Evolutionary conservation across 345 rosid genomes (phyloP), one percentile per base, ranked within the genome.

Genomic region (Physaria fendleri): DNA sequence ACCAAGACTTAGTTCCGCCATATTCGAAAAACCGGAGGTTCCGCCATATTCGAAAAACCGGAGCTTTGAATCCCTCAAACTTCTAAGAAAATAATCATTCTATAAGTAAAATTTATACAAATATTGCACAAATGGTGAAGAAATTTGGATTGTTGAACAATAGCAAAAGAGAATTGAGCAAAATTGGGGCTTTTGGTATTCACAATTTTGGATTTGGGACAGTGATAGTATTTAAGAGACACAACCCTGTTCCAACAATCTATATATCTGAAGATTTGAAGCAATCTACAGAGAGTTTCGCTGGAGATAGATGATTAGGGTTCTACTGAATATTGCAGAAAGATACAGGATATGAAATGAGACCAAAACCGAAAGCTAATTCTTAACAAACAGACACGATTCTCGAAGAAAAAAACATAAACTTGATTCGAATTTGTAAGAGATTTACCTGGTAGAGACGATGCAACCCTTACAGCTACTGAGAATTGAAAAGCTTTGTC

Each of bases 1-100:
- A 15, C 97, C 99, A 59, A 80, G 56, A 71, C 76, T 85, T 62
- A 82, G 9, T 55, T 86, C 95, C 6, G 89, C 78, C 98, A 88
- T 92, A 38, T 13, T 43, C 28, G 2, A 63, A 21, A 23, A 22
- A 37, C 53, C 27, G 27, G 41, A 66, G n/a, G 9, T 55, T 86
- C 95, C 6, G 89, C 78, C 98, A 88, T 92, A 38, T 13, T 43
- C 28, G 2, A 63, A 21, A 23, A 22, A 37, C 53, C 27, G 27
- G 41, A 66, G 33, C 41, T 61, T 65, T 2, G 17, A 34, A 16
- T 47, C 51, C 54, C 43, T 42, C 56, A 34, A 7, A 44, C 51
- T 47, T 14, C 28, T 50, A 43, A 2, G 6, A n/a, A 46, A 0
- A 7, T 0, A 45, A 47, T 2, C 12, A 45, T 50, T 32, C 45